Conservation (phyloP, 2,329 filamentous ascomycete species). For the Fusarium camptoceras region DNA sequence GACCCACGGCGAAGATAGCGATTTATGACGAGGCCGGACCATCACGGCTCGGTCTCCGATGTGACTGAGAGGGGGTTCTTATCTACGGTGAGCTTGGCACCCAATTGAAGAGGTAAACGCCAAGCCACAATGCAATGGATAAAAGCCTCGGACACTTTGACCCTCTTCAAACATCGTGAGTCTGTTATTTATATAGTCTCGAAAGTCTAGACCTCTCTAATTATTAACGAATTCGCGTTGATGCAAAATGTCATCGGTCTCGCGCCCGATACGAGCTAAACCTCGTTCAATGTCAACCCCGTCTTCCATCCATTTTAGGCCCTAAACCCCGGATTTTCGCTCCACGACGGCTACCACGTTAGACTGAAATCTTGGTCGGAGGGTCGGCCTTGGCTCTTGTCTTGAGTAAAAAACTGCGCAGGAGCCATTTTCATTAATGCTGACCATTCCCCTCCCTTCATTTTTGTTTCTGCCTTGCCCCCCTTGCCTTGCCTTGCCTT, state of each 20-base stretch:
- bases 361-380: slow-evolving; percentile 6
- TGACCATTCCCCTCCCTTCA: neutral
- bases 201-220: neutral
- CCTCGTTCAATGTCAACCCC: slow-evolving; percentile 2
- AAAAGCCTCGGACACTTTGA: neutral
- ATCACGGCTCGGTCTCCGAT: slow-evolving; percentile 15
- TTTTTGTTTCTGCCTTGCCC: neutral
- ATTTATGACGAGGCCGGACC: slow-evolving; percentile 6
- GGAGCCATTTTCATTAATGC: neutral
- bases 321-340: slow-evolving; percentile 16
- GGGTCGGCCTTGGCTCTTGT: neutral
- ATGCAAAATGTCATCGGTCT: neutral
- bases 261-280: slow-evolving; percentile 4
- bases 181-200: no score
- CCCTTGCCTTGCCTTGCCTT: neutral
- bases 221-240: neutral
- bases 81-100: neutral
- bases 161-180: no score
- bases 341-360: neutral
- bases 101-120: neutral
- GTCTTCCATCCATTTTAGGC: neutral
- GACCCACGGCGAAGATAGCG: slow-evolving; percentile 4
- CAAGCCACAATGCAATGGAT: neutral
- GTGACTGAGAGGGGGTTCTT: neutral
- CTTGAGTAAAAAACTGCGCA: neutral